phyloP scores from a whole-genome alignment of 2,329 filamentous ascomycete genomes.

The Colletotrichum theobromicola region DNA sequence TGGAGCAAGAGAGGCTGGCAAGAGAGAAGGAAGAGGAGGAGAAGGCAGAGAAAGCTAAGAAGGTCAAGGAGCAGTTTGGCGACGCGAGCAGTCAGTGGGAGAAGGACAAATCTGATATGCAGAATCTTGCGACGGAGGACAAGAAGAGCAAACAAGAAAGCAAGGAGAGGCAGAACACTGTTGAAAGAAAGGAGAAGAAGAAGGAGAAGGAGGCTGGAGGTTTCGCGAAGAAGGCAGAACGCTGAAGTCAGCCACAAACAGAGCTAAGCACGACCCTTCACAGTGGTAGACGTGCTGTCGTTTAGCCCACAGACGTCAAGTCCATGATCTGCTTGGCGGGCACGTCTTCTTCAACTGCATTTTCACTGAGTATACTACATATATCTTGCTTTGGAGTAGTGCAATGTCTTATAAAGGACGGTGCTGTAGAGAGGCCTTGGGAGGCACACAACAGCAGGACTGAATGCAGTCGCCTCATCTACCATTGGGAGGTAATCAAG shows the following conservation, averaged over 20 bases:
- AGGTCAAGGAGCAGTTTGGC: constrained; percentile 81
- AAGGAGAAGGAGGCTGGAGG: background rate
- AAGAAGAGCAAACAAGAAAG: constrained; percentile 34
- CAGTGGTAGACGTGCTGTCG: background rate
- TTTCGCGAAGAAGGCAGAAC: constrained; percentile 4
- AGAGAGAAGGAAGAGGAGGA: constrained; percentile 82
- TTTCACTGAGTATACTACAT: background rate
- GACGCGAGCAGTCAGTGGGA: constrained; percentile 84
- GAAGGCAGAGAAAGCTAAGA: constrained; percentile 74
- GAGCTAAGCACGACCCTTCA: background rate
- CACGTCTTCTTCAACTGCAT: background rate
- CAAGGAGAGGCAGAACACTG: background rate
- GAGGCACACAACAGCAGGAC: background rate
- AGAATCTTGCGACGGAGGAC: constrained; percentile 68
- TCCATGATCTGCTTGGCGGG: background rate
- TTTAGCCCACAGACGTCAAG: background rate
- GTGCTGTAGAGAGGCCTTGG: background rate
- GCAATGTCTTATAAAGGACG: background rate
- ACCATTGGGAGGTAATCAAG: background rate
- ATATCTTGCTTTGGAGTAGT: background rate
- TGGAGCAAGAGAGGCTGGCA: constrained; percentile 85
- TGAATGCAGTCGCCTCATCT: background rate
- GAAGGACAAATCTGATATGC: constrained; percentile 83
- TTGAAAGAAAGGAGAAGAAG: background rate
- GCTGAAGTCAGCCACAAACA: background rate